Evolutionary conservation across 768 basidiomycete genomes (phyloP), one percentile per base, ranked within the genome.

Genomic region (Russula ochroleuca): DNA sequence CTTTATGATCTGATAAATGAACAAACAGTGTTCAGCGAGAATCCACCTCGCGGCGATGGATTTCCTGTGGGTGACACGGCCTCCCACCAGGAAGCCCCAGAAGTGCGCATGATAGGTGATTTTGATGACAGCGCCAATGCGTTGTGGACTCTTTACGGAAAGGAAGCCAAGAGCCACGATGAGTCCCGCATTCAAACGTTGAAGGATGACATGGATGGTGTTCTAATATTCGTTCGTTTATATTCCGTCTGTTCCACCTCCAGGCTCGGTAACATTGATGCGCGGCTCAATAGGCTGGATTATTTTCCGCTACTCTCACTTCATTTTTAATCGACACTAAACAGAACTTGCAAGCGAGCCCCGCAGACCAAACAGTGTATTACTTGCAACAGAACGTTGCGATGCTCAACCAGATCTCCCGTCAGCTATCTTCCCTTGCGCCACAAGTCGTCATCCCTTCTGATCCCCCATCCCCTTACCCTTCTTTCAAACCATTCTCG

Each of bases 151-250:
- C 68, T 75, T 8, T 78, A 77, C 64, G 65, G 75, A 38, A 70
- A 72, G 19, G 71, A 73, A 55, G 75, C 76, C 5, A 74, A 75
- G 57, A 75, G 72, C 59, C 67, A 74, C 33, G 74, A 78, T 57
- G 68, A 64, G 50, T 63, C 68, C 23, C 68, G 75, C 41, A 73
- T 72, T 1, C 68, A 74, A 62, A 71, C 73, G 48, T 76, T 76
- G 77, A 78, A 76, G 58, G 73, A 72, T 7, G 75, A 76, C 40
- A 78, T 79, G 78, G 77, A 79, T 58, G 72, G 73, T 23, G 75
- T 77, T 43, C 70, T 77, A 1, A 77, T 77, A 52, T 78, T 78
- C 59, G 77, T 78, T 64, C 47, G 75, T 49, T n/a, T 45, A n/a
- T 45, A 45, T 45, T 45, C 43, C n/a, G 43, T 45, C n/a, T 45